Base-by-base conservation (phyloP, 1,139 yeast genomes). In the Scheffersomyces parashehatae region DNA sequence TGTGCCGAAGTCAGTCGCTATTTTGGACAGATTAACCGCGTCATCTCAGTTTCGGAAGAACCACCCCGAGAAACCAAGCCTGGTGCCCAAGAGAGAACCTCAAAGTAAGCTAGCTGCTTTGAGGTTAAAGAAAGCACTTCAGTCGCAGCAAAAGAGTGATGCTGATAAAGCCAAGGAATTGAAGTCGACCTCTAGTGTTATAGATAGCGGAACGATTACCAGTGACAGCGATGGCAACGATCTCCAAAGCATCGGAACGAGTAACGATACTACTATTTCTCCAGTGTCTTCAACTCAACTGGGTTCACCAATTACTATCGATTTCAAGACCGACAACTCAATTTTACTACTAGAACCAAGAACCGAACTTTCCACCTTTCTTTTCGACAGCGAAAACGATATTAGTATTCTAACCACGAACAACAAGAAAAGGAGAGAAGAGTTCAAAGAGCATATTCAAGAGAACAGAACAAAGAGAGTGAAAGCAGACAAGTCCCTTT, bases 381-480 rank as follows among this genome's bases (percentile, higher is more conserved):
- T 46, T 6, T 42, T 39, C 37, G 38, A 38, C 8, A 31, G 28
- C 37, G 38, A 16, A 28, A 29, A 16, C 4, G 10, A 7, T 11
- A 29, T 12, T 16, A 33, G 9, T 29, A 33, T 5, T 36, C 28
- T 8, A 34, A 5, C n/a, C 14, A 36, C 5, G 29, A 40, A 36
- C 13, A 26, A 20, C 31, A 29, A 24, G 37, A 33, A 44, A 48
- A 38, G 45, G 47, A 36, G 46, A 30, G 16, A 40, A 13, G 8
- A 38, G 29, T 40, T 29, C 28, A 35, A 20, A 32, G 34, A 16
- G 32, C 47, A 50, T 26, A 20, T 48, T 24, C 39, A 41, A 15
- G 54, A 56, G 29, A 56, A 54, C 38, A 49, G 53, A 42, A 52
- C 45, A 28, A 68, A 65, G 44, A 51, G 67, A 51, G 59, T 63